Percentiles rank a stretch among this genome's conserved stretches.
Conservation (phyloP, 2,329 filamentous ascomycete species). For the Neonectria punicea region DNA sequence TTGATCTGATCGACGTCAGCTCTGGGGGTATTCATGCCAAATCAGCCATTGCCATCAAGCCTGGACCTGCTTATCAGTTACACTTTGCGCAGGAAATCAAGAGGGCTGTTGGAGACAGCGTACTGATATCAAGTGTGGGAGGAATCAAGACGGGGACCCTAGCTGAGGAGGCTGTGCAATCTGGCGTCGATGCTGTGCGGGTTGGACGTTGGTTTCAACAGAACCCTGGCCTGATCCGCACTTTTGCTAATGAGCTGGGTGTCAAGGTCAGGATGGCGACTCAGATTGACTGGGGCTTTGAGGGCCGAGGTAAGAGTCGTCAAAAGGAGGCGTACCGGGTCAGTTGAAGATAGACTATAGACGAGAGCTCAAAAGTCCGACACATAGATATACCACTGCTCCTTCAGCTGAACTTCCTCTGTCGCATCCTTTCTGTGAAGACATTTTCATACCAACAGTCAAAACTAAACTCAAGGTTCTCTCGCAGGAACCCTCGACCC, state of each 20-base stretch:
- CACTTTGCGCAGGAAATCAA: constrained; percentile 77
- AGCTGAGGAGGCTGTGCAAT: constrained; percentile 60
- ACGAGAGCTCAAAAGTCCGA: too few relatives aligned
- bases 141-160: constrained; percentile 55
- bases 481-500: too few relatives aligned
- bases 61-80: constrained; percentile 69
- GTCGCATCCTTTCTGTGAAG: too few relatives aligned
- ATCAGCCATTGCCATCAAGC: constrained; percentile 61
- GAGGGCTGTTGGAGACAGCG: constrained; percentile 71
- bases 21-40: constrained; percentile 58
- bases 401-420: too few relatives aligned
- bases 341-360: too few relatives aligned
- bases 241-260: constrained; percentile 64
- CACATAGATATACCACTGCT: too few relatives aligned
- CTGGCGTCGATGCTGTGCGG: constrained; percentile 59
- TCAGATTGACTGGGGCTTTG: too few relatives aligned
- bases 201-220: constrained; percentile 66
- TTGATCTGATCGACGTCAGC: constrained; percentile 5
- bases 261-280: constrained; percentile 46
- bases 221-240: constrained; percentile 65
- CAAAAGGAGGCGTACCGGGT: too few relatives aligned
- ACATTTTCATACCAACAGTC: too few relatives aligned
- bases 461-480: too few relatives aligned
- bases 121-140: constrained; percentile 59
- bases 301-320: too few relatives aligned